Conservation (phyloP, 2,329 filamentous ascomycete genomes). For the Sporothrix phasma region DNA sequence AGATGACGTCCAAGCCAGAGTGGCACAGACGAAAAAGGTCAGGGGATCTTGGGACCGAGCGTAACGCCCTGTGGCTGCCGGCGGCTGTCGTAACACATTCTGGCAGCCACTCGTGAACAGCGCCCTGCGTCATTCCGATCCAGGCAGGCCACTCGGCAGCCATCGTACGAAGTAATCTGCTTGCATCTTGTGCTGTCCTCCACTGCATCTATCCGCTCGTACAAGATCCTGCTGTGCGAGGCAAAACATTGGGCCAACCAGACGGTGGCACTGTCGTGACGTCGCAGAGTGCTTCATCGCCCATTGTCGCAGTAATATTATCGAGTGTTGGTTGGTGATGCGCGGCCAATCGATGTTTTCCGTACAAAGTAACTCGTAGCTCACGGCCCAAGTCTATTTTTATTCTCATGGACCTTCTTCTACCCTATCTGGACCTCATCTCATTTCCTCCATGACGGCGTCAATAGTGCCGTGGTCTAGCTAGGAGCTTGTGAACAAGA, state of each 20-base stretch:
- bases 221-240: neutral
- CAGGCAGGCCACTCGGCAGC: too few relatives aligned
- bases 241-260: neutral
- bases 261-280: too few relatives aligned
- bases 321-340: neutral
- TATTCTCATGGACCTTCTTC: too few relatives aligned
- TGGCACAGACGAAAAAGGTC: too few relatives aligned
- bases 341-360: neutral
- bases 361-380: too few relatives aligned
- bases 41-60: neutral
- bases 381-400: too few relatives aligned
- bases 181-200: neutral
- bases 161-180: too few relatives aligned
- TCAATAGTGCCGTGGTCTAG: neutral
- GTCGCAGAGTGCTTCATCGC: too few relatives aligned
- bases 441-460: neutral
- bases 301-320: neutral
- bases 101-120: too few relatives aligned
- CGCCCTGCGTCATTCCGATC: neutral
- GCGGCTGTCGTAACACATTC: neutral
- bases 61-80: neutral
- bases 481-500: neutral
- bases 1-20: too few relatives aligned
- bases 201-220: too few relatives aligned
- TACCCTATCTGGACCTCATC: too few relatives aligned